phyloP scores from a whole-genome alignment of 495 filamentous ascomycete genomes.

The Lichenothelia convexa region DNA sequence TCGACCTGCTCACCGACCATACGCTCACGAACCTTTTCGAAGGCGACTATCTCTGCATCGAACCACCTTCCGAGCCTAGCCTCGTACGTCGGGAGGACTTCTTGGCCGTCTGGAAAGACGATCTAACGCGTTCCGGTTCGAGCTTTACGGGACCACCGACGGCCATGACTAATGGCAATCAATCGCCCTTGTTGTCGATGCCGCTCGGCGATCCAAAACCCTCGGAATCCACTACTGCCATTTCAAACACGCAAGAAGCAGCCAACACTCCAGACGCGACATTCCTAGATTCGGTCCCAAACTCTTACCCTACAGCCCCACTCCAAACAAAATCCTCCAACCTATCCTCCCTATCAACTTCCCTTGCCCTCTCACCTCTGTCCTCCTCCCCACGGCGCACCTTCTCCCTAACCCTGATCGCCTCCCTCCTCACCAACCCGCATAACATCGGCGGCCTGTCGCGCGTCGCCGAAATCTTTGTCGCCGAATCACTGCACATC shows the following conservation, averaged over 20 bases:
- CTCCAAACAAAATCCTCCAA: slow-evolving; percentile 14
- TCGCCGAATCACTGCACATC: slow-evolving; percentile 20
- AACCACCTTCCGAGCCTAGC: slow-evolving; percentile 5
- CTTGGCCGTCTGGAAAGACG: background rate
- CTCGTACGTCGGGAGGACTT: slow-evolving; percentile 6
- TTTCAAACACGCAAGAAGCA: background rate
- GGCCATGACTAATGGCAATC: too few species aligned
- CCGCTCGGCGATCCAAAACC: slow-evolving; percentile 4
- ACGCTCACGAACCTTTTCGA: slow-evolving; percentile 19
- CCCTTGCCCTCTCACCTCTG: too few species aligned
- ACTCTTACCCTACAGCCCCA: slow-evolving; percentile 1
- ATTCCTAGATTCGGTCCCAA: background rate
- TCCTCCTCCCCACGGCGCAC: background rate
- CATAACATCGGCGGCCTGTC: slow-evolving; percentile 31
- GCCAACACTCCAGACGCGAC: background rate
- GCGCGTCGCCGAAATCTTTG: slow-evolving; percentile 30
- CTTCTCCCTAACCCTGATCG: slow-evolving; percentile 23
- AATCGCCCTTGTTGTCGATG: slow-evolving; percentile 2
- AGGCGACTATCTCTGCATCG: slow-evolving; percentile 8
- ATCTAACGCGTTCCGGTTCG: too few species aligned
- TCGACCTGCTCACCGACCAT: slow-evolving; percentile 15
- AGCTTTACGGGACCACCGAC: background rate
- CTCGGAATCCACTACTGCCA: background rate
- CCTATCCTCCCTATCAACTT: slow-evolving; percentile 2
- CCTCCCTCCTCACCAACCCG: slow-evolving; percentile 30